Base-by-base conservation (phyloP, 1,284 basidiomycete genomes). In the Cryptococcus sp. region DNA sequence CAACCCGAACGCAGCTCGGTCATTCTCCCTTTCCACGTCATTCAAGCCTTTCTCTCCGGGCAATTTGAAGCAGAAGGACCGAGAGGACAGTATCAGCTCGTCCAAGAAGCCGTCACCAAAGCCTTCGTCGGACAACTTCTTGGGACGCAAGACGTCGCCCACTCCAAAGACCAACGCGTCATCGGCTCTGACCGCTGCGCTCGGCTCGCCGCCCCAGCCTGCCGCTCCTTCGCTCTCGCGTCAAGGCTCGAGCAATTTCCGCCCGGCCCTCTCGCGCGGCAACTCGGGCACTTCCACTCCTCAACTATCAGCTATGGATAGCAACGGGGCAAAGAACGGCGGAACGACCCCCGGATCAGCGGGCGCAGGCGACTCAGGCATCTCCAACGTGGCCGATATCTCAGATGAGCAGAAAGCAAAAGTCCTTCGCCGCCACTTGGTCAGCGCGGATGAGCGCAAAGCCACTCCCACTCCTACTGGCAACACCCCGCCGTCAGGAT, bases 401-500 rank as follows among this genome's bases (percentile, higher is more conserved):
- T 69, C 79, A 0, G 88, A 89, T 45, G 89, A 90, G 66, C 90
- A 93, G 71, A 95, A 93, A 80, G 88, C 88, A 1, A 85, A 84
- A 65, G 86, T 95, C 0, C 78, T 96, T 15, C 81, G 88, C 48
- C 84, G 86, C 53, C 92, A 95, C 78, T 81, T 96, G 16, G 88
- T 93, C 10, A 85, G 87, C 10, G 85, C 85, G 22, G 85, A 88
- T 52, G 88, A 90, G 60, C 84, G 89, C 7, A 39, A 31, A 11
- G n/a, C 44, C 15, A 61, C 62, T 1, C 63, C 62, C 5, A 64
- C 60, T 15, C 57, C 60, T 15, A 58, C 50, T 16, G 56, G 41
- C 4, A 42, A 59, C 31, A 41, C 48, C 10, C 38, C 50, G 3
- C 48, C 54, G 20, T 53, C 56, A 8, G 42, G 50, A 6, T 54